Evolutionary conservation across 2,329 filamentous ascomycete species (phyloP).

Genomic region (Cladophialophora exuberans): DNA sequence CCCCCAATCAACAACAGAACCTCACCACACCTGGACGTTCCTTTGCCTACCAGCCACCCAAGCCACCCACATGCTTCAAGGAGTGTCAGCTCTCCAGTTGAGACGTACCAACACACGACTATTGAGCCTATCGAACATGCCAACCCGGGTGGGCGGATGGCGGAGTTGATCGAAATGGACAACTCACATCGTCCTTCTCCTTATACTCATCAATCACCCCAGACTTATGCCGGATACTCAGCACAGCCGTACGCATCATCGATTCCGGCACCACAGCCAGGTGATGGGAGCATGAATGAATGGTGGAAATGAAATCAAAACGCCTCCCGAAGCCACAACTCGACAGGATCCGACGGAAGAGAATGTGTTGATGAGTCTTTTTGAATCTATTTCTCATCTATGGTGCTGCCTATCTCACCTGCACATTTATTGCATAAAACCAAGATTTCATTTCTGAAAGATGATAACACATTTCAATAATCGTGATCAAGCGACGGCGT

Average conservation of each 20-base stretch:
- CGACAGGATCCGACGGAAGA: too few relatives aligned
- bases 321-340: background rate
- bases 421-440: too few relatives aligned
- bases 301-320: conserved; percentile 22
- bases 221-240: conserved; percentile 9
- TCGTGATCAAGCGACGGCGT: too few relatives aligned
- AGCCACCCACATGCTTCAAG: conserved; percentile 18
- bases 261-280: background rate
- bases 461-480: too few relatives aligned
- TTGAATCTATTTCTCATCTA: too few relatives aligned
- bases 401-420: too few relatives aligned
- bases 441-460: too few relatives aligned
- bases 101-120: conserved; percentile 7
- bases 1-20: conserved; percentile 11
- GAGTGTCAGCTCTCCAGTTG: conserved; percentile 17
- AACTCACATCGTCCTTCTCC: conserved; percentile 5
- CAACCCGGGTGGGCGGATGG: conserved; percentile 30
- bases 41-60: background rate
- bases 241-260: conserved; percentile 12
- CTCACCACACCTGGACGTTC: conserved; percentile 16
- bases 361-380: too few relatives aligned
- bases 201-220: conserved; percentile 9
- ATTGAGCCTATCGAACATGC: conserved; percentile 17
- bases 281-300: conserved; percentile 21
- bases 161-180: conserved; percentile 30